Evolutionary conservation across 768 basidiomycete genomes (phyloP).

Genomic region (Lactarius sanguifluus): DNA sequence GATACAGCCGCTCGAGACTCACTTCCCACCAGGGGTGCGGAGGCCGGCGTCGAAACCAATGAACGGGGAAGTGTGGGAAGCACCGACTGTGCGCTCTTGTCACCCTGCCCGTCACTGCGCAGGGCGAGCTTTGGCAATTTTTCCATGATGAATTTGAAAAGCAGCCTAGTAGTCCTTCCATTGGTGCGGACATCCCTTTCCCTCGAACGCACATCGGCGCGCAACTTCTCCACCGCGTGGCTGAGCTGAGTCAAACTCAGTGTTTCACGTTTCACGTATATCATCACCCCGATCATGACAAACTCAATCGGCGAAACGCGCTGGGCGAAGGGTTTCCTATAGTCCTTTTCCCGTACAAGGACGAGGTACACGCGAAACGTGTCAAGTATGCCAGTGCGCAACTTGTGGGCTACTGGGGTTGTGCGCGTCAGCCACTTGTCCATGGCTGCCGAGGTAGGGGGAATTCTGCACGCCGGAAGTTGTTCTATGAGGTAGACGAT

Average conservation of each 20-base stretch:
- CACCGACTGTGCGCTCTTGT: constrained; percentile 25
- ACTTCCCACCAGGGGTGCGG: neutral
- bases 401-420: constrained; percentile 34
- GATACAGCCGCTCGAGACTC: neutral
- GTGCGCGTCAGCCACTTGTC: constrained; percentile 35
- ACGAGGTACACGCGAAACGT: constrained; percentile 49
- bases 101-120: constrained; percentile 29
- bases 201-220: constrained; percentile 49
- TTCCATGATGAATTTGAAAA: constrained; percentile 53
- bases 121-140: constrained; percentile 27
- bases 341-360: constrained; percentile 43
- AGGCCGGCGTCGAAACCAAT: neutral
- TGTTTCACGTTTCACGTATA: constrained; percentile 48
- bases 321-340: constrained; percentile 39
- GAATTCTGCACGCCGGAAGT: constrained; percentile 28
- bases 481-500: constrained; percentile 37
- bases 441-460: constrained; percentile 30
- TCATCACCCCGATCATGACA: constrained; percentile 53
- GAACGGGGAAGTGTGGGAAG: constrained; percentile 9
- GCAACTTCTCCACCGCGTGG: constrained; percentile 49
- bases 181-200: constrained; percentile 73
- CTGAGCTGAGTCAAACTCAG: constrained; percentile 44
- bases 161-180: constrained; percentile 50
- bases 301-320: constrained; percentile 69
- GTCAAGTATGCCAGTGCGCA: constrained; percentile 39